Evolutionary conservation across 169 alveolate genomes (phyloP), one percentile per base, ranked within the genome.

Genomic region (Plasmodium fragile): DNA sequence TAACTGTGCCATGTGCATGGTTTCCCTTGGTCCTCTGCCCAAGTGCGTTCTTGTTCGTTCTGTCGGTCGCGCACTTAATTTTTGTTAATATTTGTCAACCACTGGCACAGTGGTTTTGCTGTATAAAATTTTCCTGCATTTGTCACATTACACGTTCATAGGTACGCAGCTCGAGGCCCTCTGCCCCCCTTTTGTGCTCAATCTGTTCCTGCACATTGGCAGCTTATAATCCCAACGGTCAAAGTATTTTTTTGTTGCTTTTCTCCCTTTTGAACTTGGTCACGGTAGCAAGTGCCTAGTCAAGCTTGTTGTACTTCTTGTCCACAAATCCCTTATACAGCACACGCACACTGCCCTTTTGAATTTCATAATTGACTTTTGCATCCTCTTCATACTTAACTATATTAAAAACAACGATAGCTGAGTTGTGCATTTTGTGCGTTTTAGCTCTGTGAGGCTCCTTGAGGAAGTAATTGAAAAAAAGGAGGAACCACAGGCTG

Each of bases 381-480:
- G 71, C 13, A 45, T 59, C 81, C 7, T 87, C 8, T 16, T 65
- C 8, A 53, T 53, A 87, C 69, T 78, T 87, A 11, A 36, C 7
- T 52, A 87, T 75, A 49, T 87, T 87, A 70, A 87, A 87, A 25
- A 87, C 93, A 18, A 87, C 53, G 18, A 87, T 25, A n/a, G 82
- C 80, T 8, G 93, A 77, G 73, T 87, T 87, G 28, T 87, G 36
- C 3, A 87, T 55, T 78, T 87, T 87, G 70, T 75, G 36, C 13
- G 93, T 87, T 87, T 87, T 87, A 0, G 89, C 85, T 25, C 36
- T 87, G 71, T 87, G 93, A 10, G 89, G 43, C 32, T 22, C 13
- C 53, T 77, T 87, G n/a, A 87, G 49, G 55, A 77, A 87, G 69
- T 77, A 55, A 39, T 87, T 87, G 70, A 87, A 87, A 59, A 87